Percentiles rank a stretch among this genome's conserved stretches.
These are phyloP conservation scores for Apiospora arundinis DNA, from an alignment of 2,329 filamentous ascomycete genomes.

Conservation along the genomic window DNA sequence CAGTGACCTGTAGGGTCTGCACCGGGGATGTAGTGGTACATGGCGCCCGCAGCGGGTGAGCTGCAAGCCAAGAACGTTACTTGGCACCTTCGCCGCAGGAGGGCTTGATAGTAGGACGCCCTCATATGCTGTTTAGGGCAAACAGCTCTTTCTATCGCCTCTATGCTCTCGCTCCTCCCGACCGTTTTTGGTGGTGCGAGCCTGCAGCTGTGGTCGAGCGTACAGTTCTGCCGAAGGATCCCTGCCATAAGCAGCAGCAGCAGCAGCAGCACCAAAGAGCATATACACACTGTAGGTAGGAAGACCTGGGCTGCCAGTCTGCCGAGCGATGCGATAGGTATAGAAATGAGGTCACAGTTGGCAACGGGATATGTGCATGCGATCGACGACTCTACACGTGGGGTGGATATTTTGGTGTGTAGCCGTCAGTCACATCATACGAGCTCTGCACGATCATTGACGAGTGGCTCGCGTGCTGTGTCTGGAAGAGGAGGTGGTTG, in stretches of 20 bases:
- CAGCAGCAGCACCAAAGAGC: too few relatives aligned
- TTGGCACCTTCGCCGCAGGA: neutral
- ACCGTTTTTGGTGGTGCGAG: neutral
- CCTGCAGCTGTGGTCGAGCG: neutral
- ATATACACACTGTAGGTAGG: neutral
- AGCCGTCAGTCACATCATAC: conserved; percentile 16
- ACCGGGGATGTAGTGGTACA: conserved; percentile 18
- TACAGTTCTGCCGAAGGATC: neutral
- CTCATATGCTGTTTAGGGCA: neutral
- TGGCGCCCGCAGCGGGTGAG: conserved; percentile 1
- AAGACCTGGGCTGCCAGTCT: neutral
- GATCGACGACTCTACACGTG: conserved; percentile 13
- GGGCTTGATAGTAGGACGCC: neutral
- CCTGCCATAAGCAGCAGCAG: neutral
- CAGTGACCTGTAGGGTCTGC: neutral
- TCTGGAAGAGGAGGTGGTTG: conserved; percentile 12
- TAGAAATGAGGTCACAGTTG: conserved; percentile 12
- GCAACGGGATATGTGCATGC: conserved; percentile 11
- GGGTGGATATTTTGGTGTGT: conserved; percentile 8
- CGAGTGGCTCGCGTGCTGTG: conserved; percentile 7
- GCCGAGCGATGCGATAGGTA: conserved; percentile 1
- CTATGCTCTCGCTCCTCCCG: neutral
- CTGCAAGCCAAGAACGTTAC: conserved; percentile 15
- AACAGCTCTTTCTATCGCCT: neutral
- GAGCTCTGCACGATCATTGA: conserved; percentile 11